Evolutionary conservation across 176 grass and related monocot genomes (phyloP).

Genomic region (barley (Hordeum vulgare)): MorexV3_pseudomolecules_assembly NC_058519.1:166164469-166164968

Average conservation of each 20-base stretch:
- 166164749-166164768: constrained; percentile 14
- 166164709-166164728: constrained; percentile 20
- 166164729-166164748: constrained; percentile 41
- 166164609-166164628: not conserved
- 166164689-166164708: not conserved
- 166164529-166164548: constrained; percentile 49
- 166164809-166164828: not conserved
- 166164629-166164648: constrained; percentile 32
- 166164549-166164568: constrained; percentile 56
- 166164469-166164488: constrained; percentile 52
- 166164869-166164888: not conserved
- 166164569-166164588: not conserved
- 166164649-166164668: constrained; percentile 86
- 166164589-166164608: not conserved
- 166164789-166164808: constrained; percentile 31
- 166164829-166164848: constrained; percentile 9
- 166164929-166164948: constrained; percentile 3
- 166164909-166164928: not conserved
- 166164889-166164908: not conserved
- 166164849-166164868: not conserved
- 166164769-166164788: constrained; percentile 28
- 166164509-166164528: constrained; percentile 33
- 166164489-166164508: constrained; percentile 92
- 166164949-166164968: not conserved
- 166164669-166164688: constrained; percentile 40